Conservation (phyloP, 176 grass and related monocot species). For the Rhynchospora tenuis region DNA sequence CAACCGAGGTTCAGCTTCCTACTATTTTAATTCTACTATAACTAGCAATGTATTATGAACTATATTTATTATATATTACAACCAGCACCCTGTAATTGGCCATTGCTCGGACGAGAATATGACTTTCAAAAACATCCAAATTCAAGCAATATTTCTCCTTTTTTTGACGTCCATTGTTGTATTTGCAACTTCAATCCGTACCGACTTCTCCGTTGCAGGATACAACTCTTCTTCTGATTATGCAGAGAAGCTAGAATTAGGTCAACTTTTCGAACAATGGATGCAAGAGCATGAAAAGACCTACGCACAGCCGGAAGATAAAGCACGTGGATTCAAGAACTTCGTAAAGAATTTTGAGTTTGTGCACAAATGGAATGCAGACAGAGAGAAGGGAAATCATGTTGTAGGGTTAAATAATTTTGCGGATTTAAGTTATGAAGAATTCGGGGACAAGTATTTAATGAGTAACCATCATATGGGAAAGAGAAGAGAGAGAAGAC, state of each 20-base stretch:
- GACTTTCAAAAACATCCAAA: background rate
- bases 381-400: background rate
- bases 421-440: slow-evolving; percentile 42
- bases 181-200: background rate
- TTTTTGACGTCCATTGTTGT: slow-evolving; percentile 5
- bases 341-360: slow-evolving; percentile 28
- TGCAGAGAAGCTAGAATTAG: background rate
- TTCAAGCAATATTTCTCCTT: slow-evolving; percentile 4
- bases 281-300: slow-evolving; percentile 20
- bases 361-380: slow-evolving; percentile 3
- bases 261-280: slow-evolving; percentile 39
- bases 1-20: background rate
- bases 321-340: slow-evolving; percentile 24
- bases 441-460: slow-evolving; percentile 25
- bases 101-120: slow-evolving; percentile 20
- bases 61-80: background rate
- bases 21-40: background rate
- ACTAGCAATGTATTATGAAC: background rate
- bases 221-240: background rate
- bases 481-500: background rate
- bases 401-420: slow-evolving; percentile 35
- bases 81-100: background rate
- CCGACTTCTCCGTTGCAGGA: slow-evolving; percentile 2
- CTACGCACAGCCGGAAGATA: slow-evolving; percentile 23
- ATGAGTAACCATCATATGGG: slow-evolving; percentile 14